A percentile compares a stretch with the other conserved stretches of the same genome.
These are phyloP conservation scores for Colletotrichum orbiculare DNA, from an alignment of 2,329 filamentous ascomycete genomes.

Conservation along the genomic window DNA sequence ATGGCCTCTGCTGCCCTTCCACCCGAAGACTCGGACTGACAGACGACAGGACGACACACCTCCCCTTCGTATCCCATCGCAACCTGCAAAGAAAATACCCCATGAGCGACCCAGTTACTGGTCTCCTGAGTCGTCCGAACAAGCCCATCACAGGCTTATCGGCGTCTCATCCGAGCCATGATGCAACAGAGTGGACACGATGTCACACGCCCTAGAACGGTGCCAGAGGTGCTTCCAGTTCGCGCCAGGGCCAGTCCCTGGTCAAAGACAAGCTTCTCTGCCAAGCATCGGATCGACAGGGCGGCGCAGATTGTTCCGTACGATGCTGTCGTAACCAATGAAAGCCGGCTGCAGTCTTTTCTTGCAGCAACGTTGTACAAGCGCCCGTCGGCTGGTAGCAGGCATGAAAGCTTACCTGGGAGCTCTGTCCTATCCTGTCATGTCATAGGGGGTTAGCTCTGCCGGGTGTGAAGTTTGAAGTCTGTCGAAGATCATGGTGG, in stretches of 20 bases:
- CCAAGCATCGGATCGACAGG: slow-evolving; percentile 29
- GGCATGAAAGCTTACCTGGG: neutral
- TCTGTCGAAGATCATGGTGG: slow-evolving; percentile 36
- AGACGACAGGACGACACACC: no score
- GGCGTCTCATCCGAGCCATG: slow-evolving; percentile 32
- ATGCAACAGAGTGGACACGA: slow-evolving; percentile 13
- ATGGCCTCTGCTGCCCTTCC: no score
- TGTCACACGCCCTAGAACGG: no score
- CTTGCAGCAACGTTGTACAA: neutral
- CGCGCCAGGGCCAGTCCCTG: slow-evolving; percentile 1
- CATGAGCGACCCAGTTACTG: neutral
- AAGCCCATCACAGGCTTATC: slow-evolving; percentile 8
- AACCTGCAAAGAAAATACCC: neutral
- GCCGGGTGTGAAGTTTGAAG: slow-evolving; percentile 34
- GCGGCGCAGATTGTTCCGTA: slow-evolving; percentile 15
- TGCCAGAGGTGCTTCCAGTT: no score
- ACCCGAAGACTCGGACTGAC: no score
- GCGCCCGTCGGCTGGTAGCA: slow-evolving; percentile 4
- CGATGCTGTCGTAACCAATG: slow-evolving; percentile 9
- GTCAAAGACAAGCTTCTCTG: slow-evolving; percentile 36
- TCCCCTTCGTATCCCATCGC: no score
- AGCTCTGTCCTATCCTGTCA: no score
- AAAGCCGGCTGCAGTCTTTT: neutral
- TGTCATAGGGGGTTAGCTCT: neutral
- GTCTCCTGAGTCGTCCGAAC: slow-evolving; percentile 24